phyloP scores from a whole-genome alignment of 2,329 filamentous ascomycete genomes.

The Chrysoporthe deuterocubensis region DNA sequence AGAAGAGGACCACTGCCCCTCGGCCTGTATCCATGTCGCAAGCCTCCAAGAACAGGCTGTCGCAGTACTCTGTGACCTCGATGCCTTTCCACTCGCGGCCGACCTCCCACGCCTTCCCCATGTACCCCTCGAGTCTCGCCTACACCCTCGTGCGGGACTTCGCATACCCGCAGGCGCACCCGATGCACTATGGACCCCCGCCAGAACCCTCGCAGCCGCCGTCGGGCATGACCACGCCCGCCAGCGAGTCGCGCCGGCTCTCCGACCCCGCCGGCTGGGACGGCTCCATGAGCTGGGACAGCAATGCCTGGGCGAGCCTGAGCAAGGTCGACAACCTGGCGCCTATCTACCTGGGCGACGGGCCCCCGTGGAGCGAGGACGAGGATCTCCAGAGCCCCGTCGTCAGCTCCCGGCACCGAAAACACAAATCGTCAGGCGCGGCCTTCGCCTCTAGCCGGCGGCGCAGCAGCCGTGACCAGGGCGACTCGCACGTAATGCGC shows the following conservation, averaged over 20 bases:
- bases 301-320: constrained; percentile 55
- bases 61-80: constrained; percentile 79
- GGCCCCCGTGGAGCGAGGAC: constrained; percentile 92
- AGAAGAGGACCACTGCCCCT: constrained; percentile 64
- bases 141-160: constrained; percentile 97
- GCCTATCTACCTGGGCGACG: constrained; percentile 83
- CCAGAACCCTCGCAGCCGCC: constrained; percentile 71
- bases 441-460: constrained; percentile 51
- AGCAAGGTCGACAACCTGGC: constrained; percentile 73
- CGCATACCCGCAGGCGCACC: constrained; percentile 82
- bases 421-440: constrained; percentile 74
- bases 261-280: constrained; percentile 86
- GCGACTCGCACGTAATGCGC: constrained; percentile 48
- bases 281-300: constrained; percentile 63
- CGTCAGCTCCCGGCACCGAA: constrained; percentile 81
- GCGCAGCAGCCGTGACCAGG: constrained; percentile 48
- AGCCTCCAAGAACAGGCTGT: constrained; percentile 79
- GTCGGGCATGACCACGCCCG: constrained; percentile 83
- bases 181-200: constrained; percentile 92
- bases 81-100: constrained; percentile 74
- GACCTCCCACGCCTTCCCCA: constrained; percentile 78
- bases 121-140: constrained; percentile 81
- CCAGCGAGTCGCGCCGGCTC: constrained; percentile 77
- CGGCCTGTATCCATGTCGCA: constrained; percentile 68
- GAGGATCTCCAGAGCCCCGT: constrained; percentile 93